Percentiles rank a stretch among this genome's conserved stretches.
phyloP scores from a whole-genome alignment of 148 eudicot species.

The Cornus controversa region DNA sequence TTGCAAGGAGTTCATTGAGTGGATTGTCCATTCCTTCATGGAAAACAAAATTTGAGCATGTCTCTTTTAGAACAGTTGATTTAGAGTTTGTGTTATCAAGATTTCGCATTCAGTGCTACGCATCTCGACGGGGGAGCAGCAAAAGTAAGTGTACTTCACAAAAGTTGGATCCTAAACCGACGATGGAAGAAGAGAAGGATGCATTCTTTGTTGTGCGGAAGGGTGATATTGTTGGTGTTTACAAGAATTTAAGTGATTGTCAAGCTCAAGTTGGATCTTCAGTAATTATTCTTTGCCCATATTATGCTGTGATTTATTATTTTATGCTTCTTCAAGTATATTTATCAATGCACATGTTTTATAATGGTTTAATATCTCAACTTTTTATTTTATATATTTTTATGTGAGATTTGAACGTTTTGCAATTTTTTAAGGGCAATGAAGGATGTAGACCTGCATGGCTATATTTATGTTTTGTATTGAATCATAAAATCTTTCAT shows the following conservation, averaged over 20 bases:
- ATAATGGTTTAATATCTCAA: not conserved
- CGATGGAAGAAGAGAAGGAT: slow-evolving; percentile 43
- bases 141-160: slow-evolving; percentile 20
- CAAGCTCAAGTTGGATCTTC: slow-evolving; percentile 71
- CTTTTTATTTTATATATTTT: not conserved
- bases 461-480: not conserved
- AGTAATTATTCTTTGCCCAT: slow-evolving; percentile 30
- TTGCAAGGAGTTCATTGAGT: slow-evolving; percentile 19
- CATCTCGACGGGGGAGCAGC: slow-evolving; percentile 28
- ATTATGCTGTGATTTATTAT: not conserved
- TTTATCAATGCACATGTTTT: not conserved
- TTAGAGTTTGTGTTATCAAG: slow-evolving; percentile 26
- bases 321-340: not conserved
- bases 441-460: not conserved
- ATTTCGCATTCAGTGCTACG: slow-evolving; percentile 36
- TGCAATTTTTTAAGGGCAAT: not conserved
- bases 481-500: not conserved
- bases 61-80: slow-evolving; percentile 22
- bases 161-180: slow-evolving; percentile 15
- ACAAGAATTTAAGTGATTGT: slow-evolving; percentile 60
- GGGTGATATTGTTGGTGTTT: slow-evolving; percentile 71
- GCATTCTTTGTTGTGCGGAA: slow-evolving; percentile 65
- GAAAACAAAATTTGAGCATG: slow-evolving; percentile 15
- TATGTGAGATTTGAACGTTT: not conserved
- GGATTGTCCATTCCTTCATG: slow-evolving; percentile 17